These are phyloP conservation scores for Triticum aestivum DNA, from an alignment of 176 grass and related monocot genomes.

Conservation along the genomic window DNA sequence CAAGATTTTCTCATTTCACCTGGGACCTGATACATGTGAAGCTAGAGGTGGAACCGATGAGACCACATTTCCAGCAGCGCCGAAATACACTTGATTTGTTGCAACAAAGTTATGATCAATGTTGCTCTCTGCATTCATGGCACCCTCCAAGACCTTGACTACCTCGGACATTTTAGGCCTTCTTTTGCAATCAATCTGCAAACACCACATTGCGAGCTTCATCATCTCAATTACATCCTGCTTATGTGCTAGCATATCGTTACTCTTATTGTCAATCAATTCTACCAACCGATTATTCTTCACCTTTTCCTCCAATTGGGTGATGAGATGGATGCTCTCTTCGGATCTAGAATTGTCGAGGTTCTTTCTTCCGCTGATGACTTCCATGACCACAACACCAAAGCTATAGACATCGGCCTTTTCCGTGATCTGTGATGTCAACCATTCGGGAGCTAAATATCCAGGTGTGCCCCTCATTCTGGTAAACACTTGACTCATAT, in stretches of 20 bases:
- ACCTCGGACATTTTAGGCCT: conserved; percentile 58
- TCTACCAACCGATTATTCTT: conserved; percentile 22
- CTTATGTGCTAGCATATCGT: conserved; percentile 10
- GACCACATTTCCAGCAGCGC: not conserved
- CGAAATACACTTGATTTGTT: too few species aligned
- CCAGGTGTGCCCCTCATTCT: conserved; percentile 36
- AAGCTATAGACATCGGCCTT: conserved; percentile 62
- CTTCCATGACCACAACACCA: conserved; percentile 55
- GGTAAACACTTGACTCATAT: conserved; percentile 47
- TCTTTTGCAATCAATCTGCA: conserved; percentile 33
- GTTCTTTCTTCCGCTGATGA: conserved; percentile 47
- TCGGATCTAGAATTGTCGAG: conserved; percentile 34
- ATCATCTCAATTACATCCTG: conserved; percentile 36
- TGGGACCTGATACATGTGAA: too few species aligned
- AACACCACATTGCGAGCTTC: conserved; percentile 46
- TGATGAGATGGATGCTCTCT: conserved; percentile 37
- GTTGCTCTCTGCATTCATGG: conserved; percentile 1
- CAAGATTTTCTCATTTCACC: not conserved
- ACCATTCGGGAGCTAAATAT: conserved; percentile 57
- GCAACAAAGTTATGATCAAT: conserved; percentile 31
- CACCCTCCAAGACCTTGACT: conserved; percentile 44
- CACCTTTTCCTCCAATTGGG: conserved; percentile 33
- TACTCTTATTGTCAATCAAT: not conserved
- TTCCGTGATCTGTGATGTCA: conserved; percentile 49
- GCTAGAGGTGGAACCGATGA: not conserved